These are phyloP conservation scores for Mucor indicus DNA, from an alignment of 371 early-diverging fungal species.

Conservation along the genomic window DNA sequence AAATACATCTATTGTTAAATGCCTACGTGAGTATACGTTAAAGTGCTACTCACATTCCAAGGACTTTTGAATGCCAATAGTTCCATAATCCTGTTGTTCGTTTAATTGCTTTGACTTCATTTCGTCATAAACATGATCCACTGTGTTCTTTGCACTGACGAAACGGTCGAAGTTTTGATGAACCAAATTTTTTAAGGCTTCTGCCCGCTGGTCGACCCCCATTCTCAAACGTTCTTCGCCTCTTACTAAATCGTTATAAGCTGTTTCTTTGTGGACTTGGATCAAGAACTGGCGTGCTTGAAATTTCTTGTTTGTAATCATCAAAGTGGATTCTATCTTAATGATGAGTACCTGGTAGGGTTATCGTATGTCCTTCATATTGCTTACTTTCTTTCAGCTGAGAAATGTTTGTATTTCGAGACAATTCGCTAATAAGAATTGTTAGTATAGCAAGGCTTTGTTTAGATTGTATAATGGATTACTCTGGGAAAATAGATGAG, in stretches of 20 bases:
- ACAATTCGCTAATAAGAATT: constrained; percentile 20
- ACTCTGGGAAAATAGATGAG: constrained; percentile 45
- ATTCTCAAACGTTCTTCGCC: constrained; percentile 72
- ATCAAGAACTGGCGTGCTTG: constrained; percentile 77
- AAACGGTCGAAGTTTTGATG: constrained; percentile 95
- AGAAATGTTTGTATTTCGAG: constrained; percentile 32
- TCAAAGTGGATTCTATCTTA: constrained; percentile 36
- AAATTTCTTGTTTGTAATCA: constrained; percentile 69
- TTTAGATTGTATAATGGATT: constrained; percentile 3
- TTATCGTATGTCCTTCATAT: background rate
- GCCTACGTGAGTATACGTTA: background rate
- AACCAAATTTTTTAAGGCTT: constrained; percentile 83
- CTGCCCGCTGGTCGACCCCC: constrained; percentile 80
- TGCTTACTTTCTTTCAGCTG: constrained; percentile 47
- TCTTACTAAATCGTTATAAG: constrained; percentile 73
- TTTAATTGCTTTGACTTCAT: constrained; percentile 83
- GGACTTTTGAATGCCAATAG: constrained; percentile 38
- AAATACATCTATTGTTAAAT: background rate
- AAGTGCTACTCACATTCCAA: constrained; percentile 30
- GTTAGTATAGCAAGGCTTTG: background rate
- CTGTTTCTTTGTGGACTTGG: constrained; percentile 80
- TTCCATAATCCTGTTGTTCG: constrained; percentile 78
- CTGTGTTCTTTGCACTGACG: constrained; percentile 91
- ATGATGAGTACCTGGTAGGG: background rate
- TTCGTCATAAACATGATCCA: constrained; percentile 91